These are phyloP conservation scores for Excoecaria agallocha DNA, from an alignment of 345 rosid genomes.

Conservation along the genomic window DNA sequence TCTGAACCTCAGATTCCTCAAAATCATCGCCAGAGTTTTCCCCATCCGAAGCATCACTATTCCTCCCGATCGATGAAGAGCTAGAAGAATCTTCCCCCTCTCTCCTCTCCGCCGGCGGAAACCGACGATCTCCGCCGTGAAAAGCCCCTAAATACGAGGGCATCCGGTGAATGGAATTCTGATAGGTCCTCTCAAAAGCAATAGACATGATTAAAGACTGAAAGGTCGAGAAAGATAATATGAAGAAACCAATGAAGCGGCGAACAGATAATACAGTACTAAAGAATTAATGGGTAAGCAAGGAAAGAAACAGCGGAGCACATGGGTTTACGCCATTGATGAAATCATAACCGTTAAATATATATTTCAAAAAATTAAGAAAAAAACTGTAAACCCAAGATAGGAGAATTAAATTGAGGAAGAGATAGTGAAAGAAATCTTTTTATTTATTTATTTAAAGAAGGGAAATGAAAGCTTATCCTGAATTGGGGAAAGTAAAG, in stretches of 20 bases:
- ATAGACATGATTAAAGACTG: slow-evolving; percentile 3
- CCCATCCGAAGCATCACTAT: slow-evolving; percentile 24
- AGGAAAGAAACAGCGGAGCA: neutral
- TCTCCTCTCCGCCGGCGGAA: slow-evolving; percentile 2
- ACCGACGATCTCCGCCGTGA: neutral
- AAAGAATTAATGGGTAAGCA: neutral
- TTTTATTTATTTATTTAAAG: no score
- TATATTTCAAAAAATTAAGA: neutral
- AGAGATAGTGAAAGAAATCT: neutral
- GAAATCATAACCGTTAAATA: neutral
- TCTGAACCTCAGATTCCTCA: slow-evolving; percentile 31
- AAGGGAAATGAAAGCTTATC: neutral
- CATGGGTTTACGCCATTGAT: slow-evolving; percentile 8
- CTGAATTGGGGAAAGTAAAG: slow-evolving; percentile 8
- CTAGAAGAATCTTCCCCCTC: slow-evolving; percentile 5
- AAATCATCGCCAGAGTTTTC: slow-evolving; percentile 20
- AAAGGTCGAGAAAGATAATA: neutral
- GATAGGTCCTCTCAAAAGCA: slow-evolving; percentile 11
- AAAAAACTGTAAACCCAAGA: no score
- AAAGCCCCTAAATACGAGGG: neutral
- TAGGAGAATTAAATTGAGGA: neutral
- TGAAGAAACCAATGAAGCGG: neutral
- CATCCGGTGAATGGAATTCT: neutral
- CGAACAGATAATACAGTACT: neutral
- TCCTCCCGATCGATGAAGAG: slow-evolving; percentile 14